Evolutionary conservation across 129 eudicot species (phyloP).

Genomic region (Chrysanthemum lavandulifolium): DNA sequence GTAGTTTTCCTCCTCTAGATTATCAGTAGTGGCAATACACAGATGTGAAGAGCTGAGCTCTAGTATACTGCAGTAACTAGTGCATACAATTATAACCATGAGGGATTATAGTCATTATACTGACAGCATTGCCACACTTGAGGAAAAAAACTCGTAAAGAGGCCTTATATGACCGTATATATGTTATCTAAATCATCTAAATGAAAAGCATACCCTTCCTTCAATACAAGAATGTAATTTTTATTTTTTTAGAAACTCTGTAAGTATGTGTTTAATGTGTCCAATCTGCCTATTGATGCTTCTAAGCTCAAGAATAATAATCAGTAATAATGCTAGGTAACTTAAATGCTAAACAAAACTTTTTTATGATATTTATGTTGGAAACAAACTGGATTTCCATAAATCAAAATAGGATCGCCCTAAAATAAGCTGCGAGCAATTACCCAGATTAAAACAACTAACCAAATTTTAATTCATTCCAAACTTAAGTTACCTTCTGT

Average conservation of each 20-base stretch:
- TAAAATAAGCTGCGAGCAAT: not conserved
- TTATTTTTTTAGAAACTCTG: not conserved
- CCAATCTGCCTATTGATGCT: too few species aligned
- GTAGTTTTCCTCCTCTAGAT: too few species aligned
- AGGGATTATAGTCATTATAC: too few species aligned
- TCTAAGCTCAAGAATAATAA: too few species aligned
- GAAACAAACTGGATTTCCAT: not conserved
- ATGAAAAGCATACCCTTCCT: not conserved
- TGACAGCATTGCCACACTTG: too few species aligned
- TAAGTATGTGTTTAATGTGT: not conserved
- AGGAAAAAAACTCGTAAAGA: too few species aligned
- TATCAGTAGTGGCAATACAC: too few species aligned
- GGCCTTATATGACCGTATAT: not conserved
- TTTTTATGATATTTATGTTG: constrained; percentile 12
- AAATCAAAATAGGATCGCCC: not conserved
- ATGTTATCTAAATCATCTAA: not conserved
- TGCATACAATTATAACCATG: too few species aligned
- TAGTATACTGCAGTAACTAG: too few species aligned
- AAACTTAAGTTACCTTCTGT: constrained; percentile 71
- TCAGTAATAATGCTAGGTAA: not conserved
- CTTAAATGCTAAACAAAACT: constrained; percentile 13
- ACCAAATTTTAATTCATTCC: not conserved
- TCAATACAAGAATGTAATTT: too few species aligned
- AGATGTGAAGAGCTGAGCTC: too few species aligned
- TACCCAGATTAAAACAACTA: not conserved